These are phyloP conservation scores for Candida cerambycidarum DNA, from an alignment of 805 yeast species.

Conservation along the genomic window DNA sequence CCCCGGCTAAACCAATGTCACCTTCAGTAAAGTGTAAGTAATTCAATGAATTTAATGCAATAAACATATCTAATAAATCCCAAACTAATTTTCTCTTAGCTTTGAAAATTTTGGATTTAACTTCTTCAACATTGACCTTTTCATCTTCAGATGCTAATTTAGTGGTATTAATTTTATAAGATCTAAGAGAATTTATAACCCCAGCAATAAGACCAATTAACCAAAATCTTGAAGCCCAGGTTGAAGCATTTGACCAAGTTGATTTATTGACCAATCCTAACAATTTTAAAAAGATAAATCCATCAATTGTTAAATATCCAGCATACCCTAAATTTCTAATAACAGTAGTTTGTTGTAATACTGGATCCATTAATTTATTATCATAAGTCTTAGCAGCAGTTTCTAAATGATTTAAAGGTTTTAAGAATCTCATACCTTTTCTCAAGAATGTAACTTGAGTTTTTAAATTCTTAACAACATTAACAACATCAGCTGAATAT, in stretches of 20 bases:
- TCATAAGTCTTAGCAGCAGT: slow-evolving; percentile 67
- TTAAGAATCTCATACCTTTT: slow-evolving; percentile 80
- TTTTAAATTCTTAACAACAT: slow-evolving; percentile 56
- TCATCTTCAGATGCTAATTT: slow-evolving; percentile 28
- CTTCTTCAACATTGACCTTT: slow-evolving; percentile 34
- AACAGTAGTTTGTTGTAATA: slow-evolving; percentile 52
- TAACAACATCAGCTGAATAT: slow-evolving; percentile 45
- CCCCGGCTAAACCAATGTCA: slow-evolving; percentile 79
- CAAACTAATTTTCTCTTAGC: slow-evolving; percentile 67
- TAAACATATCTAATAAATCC: slow-evolving; percentile 72
- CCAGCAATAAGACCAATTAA: slow-evolving; percentile 66
- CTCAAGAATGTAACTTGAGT: slow-evolving; percentile 66
- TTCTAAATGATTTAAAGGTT: slow-evolving; percentile 72
- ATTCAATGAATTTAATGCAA: slow-evolving; percentile 70
- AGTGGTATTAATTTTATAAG: slow-evolving; percentile 46
- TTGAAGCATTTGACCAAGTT: slow-evolving; percentile 50
- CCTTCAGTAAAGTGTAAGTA: slow-evolving; percentile 70
- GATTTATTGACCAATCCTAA: slow-evolving; percentile 53
- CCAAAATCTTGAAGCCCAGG: slow-evolving; percentile 74
- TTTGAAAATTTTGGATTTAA: slow-evolving; percentile 44
- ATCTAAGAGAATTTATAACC: slow-evolving; percentile 55
- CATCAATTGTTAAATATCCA: slow-evolving; percentile 63
- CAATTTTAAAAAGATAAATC: slow-evolving; percentile 59
- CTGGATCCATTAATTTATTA: slow-evolving; percentile 66
- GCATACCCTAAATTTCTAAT: slow-evolving; percentile 61